phyloP scores from a whole-genome alignment of 306 rosid genomes.

The Trifolium subterraneum region DNA sequence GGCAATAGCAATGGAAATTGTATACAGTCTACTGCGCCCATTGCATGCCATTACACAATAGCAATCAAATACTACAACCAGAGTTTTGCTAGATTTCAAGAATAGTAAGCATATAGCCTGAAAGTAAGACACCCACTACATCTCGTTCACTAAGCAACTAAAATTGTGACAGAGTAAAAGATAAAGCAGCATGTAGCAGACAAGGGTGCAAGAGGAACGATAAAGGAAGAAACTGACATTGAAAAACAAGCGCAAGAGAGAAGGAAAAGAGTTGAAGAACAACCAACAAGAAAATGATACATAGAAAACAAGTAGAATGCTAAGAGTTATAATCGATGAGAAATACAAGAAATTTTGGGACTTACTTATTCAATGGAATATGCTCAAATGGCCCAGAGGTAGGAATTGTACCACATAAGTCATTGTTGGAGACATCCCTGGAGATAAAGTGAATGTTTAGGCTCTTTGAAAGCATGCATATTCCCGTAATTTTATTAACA shows the following conservation, averaged over 20 bases:
- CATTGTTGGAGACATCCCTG: constrained; percentile 92
- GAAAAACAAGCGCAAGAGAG: background rate
- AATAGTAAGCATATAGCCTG: background rate
- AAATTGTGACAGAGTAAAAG: background rate
- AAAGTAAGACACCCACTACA: constrained; percentile 10
- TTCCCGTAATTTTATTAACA: constrained; percentile 10
- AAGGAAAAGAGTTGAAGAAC: background rate
- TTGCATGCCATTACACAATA: background rate
- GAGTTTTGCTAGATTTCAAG: background rate
- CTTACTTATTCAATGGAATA: constrained; percentile 85
- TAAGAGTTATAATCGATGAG: constrained; percentile 7
- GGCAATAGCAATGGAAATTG: background rate
- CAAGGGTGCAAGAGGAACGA: background rate
- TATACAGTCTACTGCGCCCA: background rate
- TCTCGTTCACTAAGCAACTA: constrained; percentile 2
- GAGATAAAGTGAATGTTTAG: constrained; percentile 39
- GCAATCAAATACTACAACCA: constrained; percentile 16
- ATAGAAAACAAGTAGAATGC: constrained; percentile 10
- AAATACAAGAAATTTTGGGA: constrained; percentile 26
- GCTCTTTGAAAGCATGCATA: constrained; percentile 10
- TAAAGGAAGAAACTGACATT: background rate
- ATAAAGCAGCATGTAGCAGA: background rate
- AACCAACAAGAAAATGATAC: constrained; percentile 15
- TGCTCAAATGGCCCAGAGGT: constrained; percentile 90
- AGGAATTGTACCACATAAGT: constrained; percentile 93